Evolutionary conservation across 2,329 filamentous ascomycete genomes (phyloP).

Genomic region (Alternaria incomplexa): DNA sequence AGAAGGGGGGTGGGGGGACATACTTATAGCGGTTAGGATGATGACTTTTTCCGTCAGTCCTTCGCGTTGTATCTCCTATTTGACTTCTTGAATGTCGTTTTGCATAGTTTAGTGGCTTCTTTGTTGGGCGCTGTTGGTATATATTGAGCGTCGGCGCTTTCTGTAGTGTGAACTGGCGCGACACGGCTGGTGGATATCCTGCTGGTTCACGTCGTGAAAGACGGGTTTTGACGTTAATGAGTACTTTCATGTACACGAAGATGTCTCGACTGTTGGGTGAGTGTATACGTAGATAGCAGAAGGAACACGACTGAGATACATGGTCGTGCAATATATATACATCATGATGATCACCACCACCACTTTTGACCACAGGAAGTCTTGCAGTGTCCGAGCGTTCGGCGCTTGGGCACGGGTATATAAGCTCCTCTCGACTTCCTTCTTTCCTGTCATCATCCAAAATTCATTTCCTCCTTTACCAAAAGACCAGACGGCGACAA

Average conservation of each 20-base stretch:
- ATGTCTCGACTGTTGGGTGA: background rate
- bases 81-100: constrained; percentile 3
- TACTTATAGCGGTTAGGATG: background rate
- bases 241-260: background rate
- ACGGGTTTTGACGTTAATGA: background rate
- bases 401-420: background rate
- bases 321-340: background rate
- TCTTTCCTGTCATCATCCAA: background rate
- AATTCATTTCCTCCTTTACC: background rate
- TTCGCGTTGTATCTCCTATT: background rate
- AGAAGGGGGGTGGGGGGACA: background rate
- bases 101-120: background rate
- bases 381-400: background rate
- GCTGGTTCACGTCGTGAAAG: too few species aligned
- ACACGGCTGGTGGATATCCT: background rate
- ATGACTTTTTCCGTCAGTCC: background rate
- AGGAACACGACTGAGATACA: background rate
- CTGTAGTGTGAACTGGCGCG: background rate
- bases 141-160: background rate
- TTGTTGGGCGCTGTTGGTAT: background rate
- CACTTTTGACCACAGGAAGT: background rate
- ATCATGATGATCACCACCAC: background rate
- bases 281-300: background rate
- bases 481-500: background rate
- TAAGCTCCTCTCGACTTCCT: fast-evolving